Conservation (phyloP, 176 grass and related monocot species). For the Oryza rufipogon region DNA sequence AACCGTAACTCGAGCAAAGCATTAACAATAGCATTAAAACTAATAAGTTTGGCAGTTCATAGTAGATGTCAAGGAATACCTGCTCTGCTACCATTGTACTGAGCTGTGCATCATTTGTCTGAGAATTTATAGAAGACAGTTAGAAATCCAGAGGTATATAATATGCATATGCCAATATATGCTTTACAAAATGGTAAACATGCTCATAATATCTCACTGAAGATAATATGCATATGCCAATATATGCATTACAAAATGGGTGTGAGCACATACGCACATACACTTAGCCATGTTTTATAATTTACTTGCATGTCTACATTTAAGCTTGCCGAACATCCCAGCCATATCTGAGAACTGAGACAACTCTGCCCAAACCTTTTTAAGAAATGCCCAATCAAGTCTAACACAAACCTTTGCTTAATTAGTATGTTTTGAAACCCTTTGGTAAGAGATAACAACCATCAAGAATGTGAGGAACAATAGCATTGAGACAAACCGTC, state of each 20-base stretch:
- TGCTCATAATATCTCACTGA: slow-evolving; percentile 17
- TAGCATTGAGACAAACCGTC: not conserved
- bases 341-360: not conserved
- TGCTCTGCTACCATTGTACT: slow-evolving; percentile 99
- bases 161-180: slow-evolving; percentile 4
- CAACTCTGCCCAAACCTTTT: not conserved
- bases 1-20: slow-evolving; percentile 13
- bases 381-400: slow-evolving; percentile 15
- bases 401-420: not conserved
- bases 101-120: slow-evolving; percentile 99
- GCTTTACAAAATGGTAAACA: slow-evolving; percentile 9
- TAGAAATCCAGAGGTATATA: slow-evolving; percentile 38
- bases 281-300: not conserved
- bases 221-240: not conserved
- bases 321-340: not conserved
- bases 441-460: not conserved
- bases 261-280: not conserved
- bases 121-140: slow-evolving; percentile 48
- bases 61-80: slow-evolving; percentile 53
- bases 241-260: not conserved
- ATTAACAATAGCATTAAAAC: not conserved
- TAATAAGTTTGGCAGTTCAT: slow-evolving; percentile 32
- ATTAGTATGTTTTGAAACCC: not conserved
- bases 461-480: slow-evolving; percentile 1
- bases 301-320: slow-evolving; percentile 20